A percentile compares a stretch with the other conserved stretches of the same genome.
Evolutionary conservation across 805 yeast genomes (phyloP).

Genomic region (Kockiozyma suomiensis): DNA sequence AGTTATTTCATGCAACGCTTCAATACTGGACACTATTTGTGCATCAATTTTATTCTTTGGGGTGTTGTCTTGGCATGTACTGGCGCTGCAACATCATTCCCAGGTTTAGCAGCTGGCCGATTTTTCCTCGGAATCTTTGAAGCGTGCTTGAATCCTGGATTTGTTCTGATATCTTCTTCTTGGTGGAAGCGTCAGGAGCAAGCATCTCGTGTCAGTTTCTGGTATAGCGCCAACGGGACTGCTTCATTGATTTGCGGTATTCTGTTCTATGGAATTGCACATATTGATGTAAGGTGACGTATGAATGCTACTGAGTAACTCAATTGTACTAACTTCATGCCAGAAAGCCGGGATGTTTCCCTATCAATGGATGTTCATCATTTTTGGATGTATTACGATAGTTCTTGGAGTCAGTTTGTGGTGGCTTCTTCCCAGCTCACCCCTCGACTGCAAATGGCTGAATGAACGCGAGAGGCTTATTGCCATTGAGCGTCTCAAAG

Average conservation of each 20-base stretch:
- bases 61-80: background rate
- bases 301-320: background rate
- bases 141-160: background rate
- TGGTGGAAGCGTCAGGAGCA: background rate
- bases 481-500: background rate
- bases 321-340: background rate
- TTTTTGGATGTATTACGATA: background rate
- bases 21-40: background rate
- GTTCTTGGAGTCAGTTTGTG: background rate
- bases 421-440: background rate
- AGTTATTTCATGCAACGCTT: background rate
- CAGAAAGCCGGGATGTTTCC: background rate
- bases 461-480: background rate
- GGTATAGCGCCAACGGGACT: constrained; percentile 29
- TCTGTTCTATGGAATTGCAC: background rate
- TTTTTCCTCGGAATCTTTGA: background rate
- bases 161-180: background rate
- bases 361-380: background rate
- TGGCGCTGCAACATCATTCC: background rate
- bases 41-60: background rate
- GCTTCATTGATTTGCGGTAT: background rate
- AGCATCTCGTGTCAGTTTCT: constrained; percentile 47
- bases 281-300: background rate
- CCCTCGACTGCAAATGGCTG: background rate
- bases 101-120: background rate